These are phyloP conservation scores for Odonthalia washingtoniensis DNA, from an alignment of 31 red algal species.

Conservation along the genomic window DNA sequence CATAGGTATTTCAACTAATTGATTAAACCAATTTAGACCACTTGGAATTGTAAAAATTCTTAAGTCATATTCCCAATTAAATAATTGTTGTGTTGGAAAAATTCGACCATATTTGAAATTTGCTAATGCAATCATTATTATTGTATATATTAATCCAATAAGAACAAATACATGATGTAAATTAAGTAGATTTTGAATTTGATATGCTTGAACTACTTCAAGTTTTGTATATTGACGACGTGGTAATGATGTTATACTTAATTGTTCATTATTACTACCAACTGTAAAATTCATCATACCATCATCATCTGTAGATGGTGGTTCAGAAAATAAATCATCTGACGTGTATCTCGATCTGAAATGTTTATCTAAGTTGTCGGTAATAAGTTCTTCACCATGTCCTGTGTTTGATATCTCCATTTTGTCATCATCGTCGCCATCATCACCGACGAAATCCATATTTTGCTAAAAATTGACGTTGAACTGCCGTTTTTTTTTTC, in stretches of 20 bases:
- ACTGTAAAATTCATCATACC: conserved; percentile 53
- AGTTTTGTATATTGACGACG: conserved; percentile 82
- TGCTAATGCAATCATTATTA: conserved; percentile 64
- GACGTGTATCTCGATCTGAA: not conserved
- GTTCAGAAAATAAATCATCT: conserved; percentile 69
- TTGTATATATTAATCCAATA: conserved; percentile 63
- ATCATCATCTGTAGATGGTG: conserved; percentile 52
- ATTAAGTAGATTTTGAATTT: conserved; percentile 71
- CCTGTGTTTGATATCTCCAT: no score
- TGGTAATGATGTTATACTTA: conserved; percentile 61
- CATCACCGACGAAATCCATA: no score
- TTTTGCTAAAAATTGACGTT: no score
- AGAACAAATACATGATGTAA: conserved; percentile 78
- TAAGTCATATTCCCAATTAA: conserved; percentile 64
- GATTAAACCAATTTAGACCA: conserved; percentile 63
- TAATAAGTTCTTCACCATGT: no score
- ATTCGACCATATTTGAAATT: conserved; percentile 65
- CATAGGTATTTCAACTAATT: conserved; percentile 51
- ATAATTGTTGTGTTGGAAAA: conserved; percentile 53
- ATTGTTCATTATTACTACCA: conserved; percentile 49
- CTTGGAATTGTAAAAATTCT: conserved; percentile 55
- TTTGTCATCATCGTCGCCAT: no score
- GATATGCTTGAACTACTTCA: conserved; percentile 78
- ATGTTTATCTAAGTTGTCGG: not conserved
- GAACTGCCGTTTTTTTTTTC: no score